Conservation (phyloP, 768 basidiomycete species). For the Suillus alpinus region DNA sequence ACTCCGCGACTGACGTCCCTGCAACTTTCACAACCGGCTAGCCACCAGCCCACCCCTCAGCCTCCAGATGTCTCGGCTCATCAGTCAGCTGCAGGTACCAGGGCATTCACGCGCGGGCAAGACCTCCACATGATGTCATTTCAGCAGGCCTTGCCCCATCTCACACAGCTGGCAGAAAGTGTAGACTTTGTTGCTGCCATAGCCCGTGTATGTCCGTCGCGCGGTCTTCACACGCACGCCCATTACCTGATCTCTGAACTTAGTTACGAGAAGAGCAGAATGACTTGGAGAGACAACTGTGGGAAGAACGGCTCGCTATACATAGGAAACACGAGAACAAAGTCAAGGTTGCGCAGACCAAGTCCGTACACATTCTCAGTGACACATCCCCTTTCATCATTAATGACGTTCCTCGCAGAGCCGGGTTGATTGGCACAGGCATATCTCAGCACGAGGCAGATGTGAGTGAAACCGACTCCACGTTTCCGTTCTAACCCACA, state of each 20-base stretch:
- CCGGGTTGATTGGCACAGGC: slow-evolving; percentile 59
- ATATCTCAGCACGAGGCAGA: slow-evolving; percentile 64
- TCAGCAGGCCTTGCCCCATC: slow-evolving; percentile 64
- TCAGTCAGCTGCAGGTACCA: slow-evolving; percentile 2
- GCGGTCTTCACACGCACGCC: slow-evolving; percentile 2
- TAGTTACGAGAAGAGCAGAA: slow-evolving; percentile 75
- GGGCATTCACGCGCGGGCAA: slow-evolving; percentile 12
- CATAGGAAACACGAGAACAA: slow-evolving; percentile 67
- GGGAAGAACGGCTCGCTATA: slow-evolving; percentile 63
- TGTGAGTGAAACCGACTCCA: slow-evolving; percentile 19
- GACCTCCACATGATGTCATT: slow-evolving; percentile 55
- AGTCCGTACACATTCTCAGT: slow-evolving; percentile 40
- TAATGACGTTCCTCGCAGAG: slow-evolving; percentile 39
- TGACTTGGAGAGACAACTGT: slow-evolving; percentile 63
- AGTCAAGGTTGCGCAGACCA: slow-evolving; percentile 63
- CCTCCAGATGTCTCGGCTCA: slow-evolving; percentile 10
- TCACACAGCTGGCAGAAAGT: slow-evolving; percentile 61
- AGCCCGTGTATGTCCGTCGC: slow-evolving; percentile 42
- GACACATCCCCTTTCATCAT: slow-evolving; percentile 1
- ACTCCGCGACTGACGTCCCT: slow-evolving; percentile 11
- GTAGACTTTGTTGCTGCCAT: slow-evolving; percentile 48
- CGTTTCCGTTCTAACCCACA: slow-evolving; percentile 3
- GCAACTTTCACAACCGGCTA: slow-evolving; percentile 9
- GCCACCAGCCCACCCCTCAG: slow-evolving; percentile 10
- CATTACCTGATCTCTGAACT: slow-evolving; percentile 6